Evolutionary conservation across 805 yeast species (phyloP), one percentile per base, ranked within the genome.

Genomic region (Kluyveromyces dobzhanskii): DNA sequence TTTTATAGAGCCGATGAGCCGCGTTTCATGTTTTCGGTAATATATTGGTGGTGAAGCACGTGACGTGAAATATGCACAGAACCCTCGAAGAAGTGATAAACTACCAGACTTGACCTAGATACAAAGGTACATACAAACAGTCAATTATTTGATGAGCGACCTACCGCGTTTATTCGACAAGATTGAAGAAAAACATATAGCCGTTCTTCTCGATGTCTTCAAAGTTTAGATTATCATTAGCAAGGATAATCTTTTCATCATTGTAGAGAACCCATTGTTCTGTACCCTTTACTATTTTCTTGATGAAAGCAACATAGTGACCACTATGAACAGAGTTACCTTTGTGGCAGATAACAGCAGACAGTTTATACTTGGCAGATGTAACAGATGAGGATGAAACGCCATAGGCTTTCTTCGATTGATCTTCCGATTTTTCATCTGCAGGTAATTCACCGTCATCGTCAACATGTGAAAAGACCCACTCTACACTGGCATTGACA

Each of bases 301-400:
- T 71, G 24, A 84, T 66, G 51, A 82, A 87, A 1, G 80, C 84
- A 30, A 88, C 96, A 58, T 87, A 87, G 57, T 87, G 97, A 1
- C 96, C 96, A 0, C 95, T 84, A 48, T 88, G 95, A 1, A 85
- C 81, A 10, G 94, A 81, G 2, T 77, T 69, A 6, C 97, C 97
- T 57, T 87, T 88, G 59, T 87, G 97, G 56, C 95, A 86, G 12
- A 88, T 68, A 4, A 84, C 80, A 0, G 82, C 81, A 32, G 70
- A 66, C 35, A 88, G 59, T n/a, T 43, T 32, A 32, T 59, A 61
- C 51, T 47, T 39, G 26, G 43, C 36, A 2, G 30, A 12, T 5
- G 30, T 7, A n/a, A 27, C 7, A 7, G 13, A 12, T 11, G 30
- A 27, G 6, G 30, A 7, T n/a, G 32, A 25, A 4, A 17, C 16